These are phyloP conservation scores for Epichloe uncinata DNA, from an alignment of 2,329 filamentous ascomycete species.

Conservation along the genomic window DNA sequence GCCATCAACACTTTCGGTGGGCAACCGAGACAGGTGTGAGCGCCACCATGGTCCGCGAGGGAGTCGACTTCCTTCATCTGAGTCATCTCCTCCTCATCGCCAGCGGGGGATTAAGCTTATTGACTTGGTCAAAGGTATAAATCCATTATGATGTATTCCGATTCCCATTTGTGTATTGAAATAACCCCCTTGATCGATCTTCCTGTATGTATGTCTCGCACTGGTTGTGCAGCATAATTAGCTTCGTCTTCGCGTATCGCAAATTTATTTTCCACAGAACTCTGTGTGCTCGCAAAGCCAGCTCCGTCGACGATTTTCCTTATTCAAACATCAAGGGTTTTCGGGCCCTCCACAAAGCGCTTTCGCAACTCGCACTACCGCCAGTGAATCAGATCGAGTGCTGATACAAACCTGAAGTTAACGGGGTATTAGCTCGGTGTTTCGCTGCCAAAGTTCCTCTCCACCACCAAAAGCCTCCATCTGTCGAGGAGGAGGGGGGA, in stretches of 20 bases:
- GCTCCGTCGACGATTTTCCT: background rate
- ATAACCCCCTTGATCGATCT: background rate
- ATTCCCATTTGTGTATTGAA: background rate
- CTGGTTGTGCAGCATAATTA: background rate
- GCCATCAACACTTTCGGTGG: background rate
- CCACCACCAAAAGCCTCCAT: background rate
- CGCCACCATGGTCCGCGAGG: background rate
- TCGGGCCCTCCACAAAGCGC: background rate
- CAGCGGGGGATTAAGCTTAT: background rate
- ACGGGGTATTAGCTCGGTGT: background rate
- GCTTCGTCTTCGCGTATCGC: background rate
- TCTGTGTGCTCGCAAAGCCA: too few relatives aligned
- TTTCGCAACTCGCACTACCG: background rate
- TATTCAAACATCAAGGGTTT: background rate
- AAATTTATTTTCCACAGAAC: too few relatives aligned
- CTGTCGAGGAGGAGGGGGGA: background rate
- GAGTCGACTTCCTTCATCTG: background rate
- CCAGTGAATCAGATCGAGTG: background rate
- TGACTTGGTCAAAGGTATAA: background rate
- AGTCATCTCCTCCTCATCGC: background rate
- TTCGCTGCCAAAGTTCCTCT: background rate
- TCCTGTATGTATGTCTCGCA: too few relatives aligned
- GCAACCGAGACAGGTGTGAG: background rate
- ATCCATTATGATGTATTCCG: background rate
- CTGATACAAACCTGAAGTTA: background rate